These are phyloP conservation scores for Rhizoctonia solani DNA, from an alignment of 1,284 basidiomycete species.

Conservation along the genomic window DNA sequence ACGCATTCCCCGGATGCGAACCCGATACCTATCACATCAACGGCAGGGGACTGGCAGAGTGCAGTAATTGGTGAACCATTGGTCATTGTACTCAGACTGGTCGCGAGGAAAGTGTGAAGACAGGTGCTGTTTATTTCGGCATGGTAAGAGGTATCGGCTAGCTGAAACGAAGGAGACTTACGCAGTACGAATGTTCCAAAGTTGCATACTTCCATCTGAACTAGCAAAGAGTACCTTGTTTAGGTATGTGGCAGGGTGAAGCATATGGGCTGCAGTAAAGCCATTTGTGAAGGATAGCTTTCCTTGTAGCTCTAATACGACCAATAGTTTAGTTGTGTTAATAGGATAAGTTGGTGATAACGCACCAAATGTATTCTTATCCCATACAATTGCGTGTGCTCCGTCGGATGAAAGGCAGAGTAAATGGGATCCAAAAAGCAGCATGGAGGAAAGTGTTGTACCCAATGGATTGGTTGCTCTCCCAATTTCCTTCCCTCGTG, in stretches of 20 bases:
- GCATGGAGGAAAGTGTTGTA: slow-evolving; percentile 60
- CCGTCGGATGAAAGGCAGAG: slow-evolving; percentile 83
- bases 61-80: slow-evolving; percentile 63
- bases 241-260: slow-evolving; percentile 96
- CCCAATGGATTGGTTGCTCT: slow-evolving; percentile 66
- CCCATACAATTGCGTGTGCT: slow-evolving; percentile 80
- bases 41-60: slow-evolving; percentile 89
- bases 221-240: slow-evolving; percentile 94
- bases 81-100: slow-evolving; percentile 47
- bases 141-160: slow-evolving; percentile 7
- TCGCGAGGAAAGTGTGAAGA: slow-evolving; percentile 64
- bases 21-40: slow-evolving; percentile 93
- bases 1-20: slow-evolving; percentile 86
- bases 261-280: slow-evolving; percentile 81
- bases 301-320: slow-evolving; percentile 57
- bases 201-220: slow-evolving; percentile 77
- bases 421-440: slow-evolving; percentile 80
- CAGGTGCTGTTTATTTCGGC: slow-evolving; percentile 53
- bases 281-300: slow-evolving; percentile 73
- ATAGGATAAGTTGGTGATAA: slow-evolving; percentile 28
- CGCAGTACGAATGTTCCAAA: slow-evolving; percentile 94
- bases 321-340: slow-evolving; percentile 31
- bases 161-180: slow-evolving; percentile 48
- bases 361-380: slow-evolving; percentile 63
- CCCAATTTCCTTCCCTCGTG: slow-evolving; percentile 75